Conservation (phyloP, 2,329 filamentous ascomycete genomes). For the Neodidymelliopsis sp. region DNA sequence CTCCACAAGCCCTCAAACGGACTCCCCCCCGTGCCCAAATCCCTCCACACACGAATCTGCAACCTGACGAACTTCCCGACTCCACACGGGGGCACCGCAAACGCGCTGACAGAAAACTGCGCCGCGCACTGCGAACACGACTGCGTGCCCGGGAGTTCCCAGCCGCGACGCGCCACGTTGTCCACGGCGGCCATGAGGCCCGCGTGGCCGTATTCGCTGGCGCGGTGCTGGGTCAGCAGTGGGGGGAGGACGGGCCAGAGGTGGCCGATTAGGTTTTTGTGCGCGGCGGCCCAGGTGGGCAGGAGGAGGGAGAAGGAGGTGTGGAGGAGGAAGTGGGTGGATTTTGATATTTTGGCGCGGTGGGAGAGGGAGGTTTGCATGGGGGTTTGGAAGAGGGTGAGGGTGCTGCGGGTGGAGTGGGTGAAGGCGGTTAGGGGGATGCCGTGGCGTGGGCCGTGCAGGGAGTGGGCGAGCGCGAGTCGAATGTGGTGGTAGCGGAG, state of each 20-base stretch:
- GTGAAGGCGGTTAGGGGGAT: slow-evolving; percentile 30
- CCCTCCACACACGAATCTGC: slow-evolving; percentile 33
- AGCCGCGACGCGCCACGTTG: slow-evolving; percentile 27
- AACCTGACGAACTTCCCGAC: slow-evolving; percentile 20
- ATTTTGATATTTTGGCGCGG: slow-evolving; percentile 23
- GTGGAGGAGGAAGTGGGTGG: slow-evolving; percentile 29
- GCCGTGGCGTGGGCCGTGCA: slow-evolving; percentile 34
- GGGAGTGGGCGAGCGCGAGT: slow-evolving; percentile 31
- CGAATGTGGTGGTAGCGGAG: slow-evolving; percentile 41
- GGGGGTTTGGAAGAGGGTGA: slow-evolving; percentile 25
- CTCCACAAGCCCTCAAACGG: slow-evolving; percentile 41
- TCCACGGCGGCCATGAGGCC: slow-evolving; percentile 32
- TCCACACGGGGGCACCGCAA: slow-evolving; percentile 10
- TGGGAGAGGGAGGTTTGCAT: slow-evolving; percentile 21
- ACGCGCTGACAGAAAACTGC: slow-evolving; percentile 30
- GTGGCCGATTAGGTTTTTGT: slow-evolving; percentile 19
- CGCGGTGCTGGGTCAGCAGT: slow-evolving; percentile 36
- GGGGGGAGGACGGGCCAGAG: slow-evolving; percentile 36
- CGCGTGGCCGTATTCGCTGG: slow-evolving; percentile 30
- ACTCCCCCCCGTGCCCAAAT: slow-evolving; percentile 31
- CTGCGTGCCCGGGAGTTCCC: slow-evolving; percentile 26
- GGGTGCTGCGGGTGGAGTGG: slow-evolving; percentile 13
- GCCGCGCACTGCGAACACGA: slow-evolving; percentile 36
- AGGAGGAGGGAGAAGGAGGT: slow-evolving; percentile 28
- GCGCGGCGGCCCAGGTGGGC: slow-evolving; percentile 14